Evolutionary conservation across 1,284 basidiomycete genomes (phyloP), one percentile per base, ranked within the genome.

Genomic region (Polyporus tsugae): DNA sequence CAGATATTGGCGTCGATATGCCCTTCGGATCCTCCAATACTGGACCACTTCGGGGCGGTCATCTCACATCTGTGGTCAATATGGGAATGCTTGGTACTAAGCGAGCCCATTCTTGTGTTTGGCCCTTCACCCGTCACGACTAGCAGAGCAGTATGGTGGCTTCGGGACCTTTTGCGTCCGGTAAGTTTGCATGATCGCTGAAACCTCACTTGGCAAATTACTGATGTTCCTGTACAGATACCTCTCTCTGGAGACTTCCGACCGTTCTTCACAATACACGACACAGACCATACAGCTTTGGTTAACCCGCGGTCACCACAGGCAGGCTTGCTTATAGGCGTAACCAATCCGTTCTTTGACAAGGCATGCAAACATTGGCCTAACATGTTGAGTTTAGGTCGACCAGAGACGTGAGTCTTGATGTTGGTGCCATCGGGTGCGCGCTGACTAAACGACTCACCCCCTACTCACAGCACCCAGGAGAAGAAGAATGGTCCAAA

Each of bases 261-360:
- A 9, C 97, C 97, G 0, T 99, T 97, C 79, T 94, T 99, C 74
- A 98, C 96, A 19, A 96, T 99, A 70, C 97, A 98, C 78, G 97
- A 99, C 75, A 88, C 87, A 49, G 96, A 98, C 74, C 92, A 95
- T 74, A 77, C 86, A 0, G 76, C 86, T 0, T 79, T 98, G 4
- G 91, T 97, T 39, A 95, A 95, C 76, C 90, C 91, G 70, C 89
- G 93, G 58, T 90, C 95, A 70, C 97, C 97, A 0, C 92, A 92
- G 75, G 83, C 93, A 0, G 97, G 97, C 0, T 82, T 95, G 0
- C 78, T 99, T 1, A 82, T 99, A 0, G 96, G 97, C 10, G 95
- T 97, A 0, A 99, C 97, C 9, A 99, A 99, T 76, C 97, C 97
- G 0, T 94, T 97, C 77, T 95, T 99, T 73, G 91, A 94, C 70